Evolutionary conservation across 495 filamentous ascomycete genomes (phyloP).

Genomic region (Apiosordaria backusii): DNA sequence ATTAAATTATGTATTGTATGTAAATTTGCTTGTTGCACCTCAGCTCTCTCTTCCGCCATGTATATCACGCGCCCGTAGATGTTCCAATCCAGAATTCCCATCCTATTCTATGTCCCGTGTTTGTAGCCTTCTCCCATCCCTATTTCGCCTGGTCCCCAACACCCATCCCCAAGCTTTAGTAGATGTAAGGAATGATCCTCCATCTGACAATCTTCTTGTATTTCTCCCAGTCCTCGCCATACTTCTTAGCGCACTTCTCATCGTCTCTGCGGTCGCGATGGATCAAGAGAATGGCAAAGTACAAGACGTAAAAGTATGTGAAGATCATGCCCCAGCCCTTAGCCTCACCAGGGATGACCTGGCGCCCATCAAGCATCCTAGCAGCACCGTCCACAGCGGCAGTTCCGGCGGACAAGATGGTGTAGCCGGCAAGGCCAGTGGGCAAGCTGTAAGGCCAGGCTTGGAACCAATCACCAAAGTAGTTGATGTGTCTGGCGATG

Average conservation of each 20-base stretch:
- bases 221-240: constrained; percentile 88
- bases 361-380: constrained; percentile 54
- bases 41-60: background rate
- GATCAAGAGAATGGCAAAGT: constrained; percentile 84
- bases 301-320: constrained; percentile 93
- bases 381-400: constrained; percentile 42
- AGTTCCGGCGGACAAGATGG: constrained; percentile 52
- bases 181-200: constrained; percentile 87
- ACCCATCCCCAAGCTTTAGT: constrained; percentile 57
- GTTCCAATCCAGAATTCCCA: background rate
- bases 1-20: background rate
- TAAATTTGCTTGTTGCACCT: background rate
- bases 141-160: background rate
- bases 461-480: constrained; percentile 96
- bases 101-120: background rate
- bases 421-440: constrained; percentile 80
- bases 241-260: constrained; percentile 87
- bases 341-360: constrained; percentile 67
- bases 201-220: constrained; percentile 81
- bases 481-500: constrained; percentile 88
- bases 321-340: constrained; percentile 79
- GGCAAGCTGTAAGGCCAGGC: constrained; percentile 89
- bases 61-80: too few relatives aligned
- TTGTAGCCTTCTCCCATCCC: background rate
- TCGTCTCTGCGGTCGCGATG: constrained; percentile 92